Evolutionary conservation across 768 basidiomycete species (phyloP).

Genomic region (Rhizopogon vinicolor): DNA sequence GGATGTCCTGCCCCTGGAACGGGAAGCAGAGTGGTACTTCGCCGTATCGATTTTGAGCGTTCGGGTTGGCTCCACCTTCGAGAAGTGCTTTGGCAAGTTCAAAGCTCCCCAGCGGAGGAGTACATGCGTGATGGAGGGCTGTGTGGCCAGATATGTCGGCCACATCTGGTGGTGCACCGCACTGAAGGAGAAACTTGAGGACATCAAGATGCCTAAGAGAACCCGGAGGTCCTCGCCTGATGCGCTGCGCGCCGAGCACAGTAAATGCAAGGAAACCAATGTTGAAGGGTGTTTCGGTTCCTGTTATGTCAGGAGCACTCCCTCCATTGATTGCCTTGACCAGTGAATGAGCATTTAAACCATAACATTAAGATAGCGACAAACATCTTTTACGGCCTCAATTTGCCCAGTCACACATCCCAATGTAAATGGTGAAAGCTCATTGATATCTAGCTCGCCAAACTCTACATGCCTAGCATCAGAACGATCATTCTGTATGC

Average conservation of each 20-base stretch:
- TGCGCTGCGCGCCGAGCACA: constrained; percentile 37
- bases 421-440: constrained; percentile 18
- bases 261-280: constrained; percentile 38
- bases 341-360: neutral
- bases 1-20: constrained; percentile 28
- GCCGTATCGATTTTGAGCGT: constrained; percentile 46
- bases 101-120: constrained; percentile 17
- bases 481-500: neutral
- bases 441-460: constrained; percentile 9
- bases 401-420: constrained; percentile 21
- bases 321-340: constrained; percentile 21
- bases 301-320: constrained; percentile 31
- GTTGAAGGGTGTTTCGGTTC: constrained; percentile 38
- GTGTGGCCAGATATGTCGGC: constrained; percentile 46
- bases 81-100: constrained; percentile 36
- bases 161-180: constrained; percentile 35
- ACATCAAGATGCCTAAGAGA: constrained; percentile 27
- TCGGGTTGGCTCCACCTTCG: constrained; percentile 42
- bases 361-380: neutral
- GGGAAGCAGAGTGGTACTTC: constrained; percentile 35
- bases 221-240: constrained; percentile 12
- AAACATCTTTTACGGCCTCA: constrained; percentile 16
- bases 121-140: constrained; percentile 43
- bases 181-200: constrained; percentile 36
- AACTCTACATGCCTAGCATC: constrained; percentile 10